Conservation (phyloP, 2,329 filamentous ascomycete genomes). For the Nannizziopsis barbatae region DNA sequence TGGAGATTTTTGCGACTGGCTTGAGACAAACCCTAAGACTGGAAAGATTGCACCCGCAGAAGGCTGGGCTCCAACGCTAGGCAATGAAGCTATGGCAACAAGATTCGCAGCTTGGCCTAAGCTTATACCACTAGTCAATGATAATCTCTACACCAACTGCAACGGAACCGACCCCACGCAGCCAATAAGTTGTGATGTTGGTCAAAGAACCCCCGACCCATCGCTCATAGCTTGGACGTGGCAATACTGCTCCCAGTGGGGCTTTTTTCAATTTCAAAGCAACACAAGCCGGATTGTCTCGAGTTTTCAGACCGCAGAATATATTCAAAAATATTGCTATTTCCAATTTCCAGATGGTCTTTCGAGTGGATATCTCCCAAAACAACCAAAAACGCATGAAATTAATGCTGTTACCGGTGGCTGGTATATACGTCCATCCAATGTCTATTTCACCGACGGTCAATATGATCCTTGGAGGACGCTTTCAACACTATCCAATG, state of each 20-base stretch:
- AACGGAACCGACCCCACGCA: slow-evolving; percentile 20
- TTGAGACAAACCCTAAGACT: slow-evolving; percentile 35
- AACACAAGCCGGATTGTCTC: slow-evolving; percentile 34
- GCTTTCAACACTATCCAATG: slow-evolving; percentile 34
- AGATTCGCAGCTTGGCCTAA: slow-evolving; percentile 34
- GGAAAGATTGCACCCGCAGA: slow-evolving; percentile 28
- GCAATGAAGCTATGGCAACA: slow-evolving; percentile 32
- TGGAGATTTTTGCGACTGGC: slow-evolving; percentile 36
- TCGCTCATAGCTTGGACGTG: slow-evolving; percentile 38
- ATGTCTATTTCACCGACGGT: slow-evolving; percentile 41
- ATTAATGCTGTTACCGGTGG: slow-evolving; percentile 40
- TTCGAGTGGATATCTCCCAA: slow-evolving; percentile 32
- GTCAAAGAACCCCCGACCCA: slow-evolving; percentile 26
- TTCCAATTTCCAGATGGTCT: slow-evolving; percentile 39
- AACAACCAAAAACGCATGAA: slow-evolving; percentile 28
- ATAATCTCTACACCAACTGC: slow-evolving; percentile 33
- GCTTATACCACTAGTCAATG: slow-evolving; percentile 31
- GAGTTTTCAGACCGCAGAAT: slow-evolving; percentile 36
- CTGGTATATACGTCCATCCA: slow-evolving; percentile 43
- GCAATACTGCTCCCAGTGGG: slow-evolving; percentile 46
- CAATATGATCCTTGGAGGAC: slow-evolving; percentile 45
- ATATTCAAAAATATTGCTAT: slow-evolving; percentile 38
- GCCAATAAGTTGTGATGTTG: slow-evolving; percentile 30
- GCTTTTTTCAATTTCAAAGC: slow-evolving; percentile 42
- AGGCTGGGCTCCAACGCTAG: slow-evolving; percentile 34